Percentiles rank a stretch among this genome's conserved stretches.
These are phyloP conservation scores for Naumovozyma castellii DNA, from an alignment of 805 yeast species.

Conservation along the genomic window DNA sequence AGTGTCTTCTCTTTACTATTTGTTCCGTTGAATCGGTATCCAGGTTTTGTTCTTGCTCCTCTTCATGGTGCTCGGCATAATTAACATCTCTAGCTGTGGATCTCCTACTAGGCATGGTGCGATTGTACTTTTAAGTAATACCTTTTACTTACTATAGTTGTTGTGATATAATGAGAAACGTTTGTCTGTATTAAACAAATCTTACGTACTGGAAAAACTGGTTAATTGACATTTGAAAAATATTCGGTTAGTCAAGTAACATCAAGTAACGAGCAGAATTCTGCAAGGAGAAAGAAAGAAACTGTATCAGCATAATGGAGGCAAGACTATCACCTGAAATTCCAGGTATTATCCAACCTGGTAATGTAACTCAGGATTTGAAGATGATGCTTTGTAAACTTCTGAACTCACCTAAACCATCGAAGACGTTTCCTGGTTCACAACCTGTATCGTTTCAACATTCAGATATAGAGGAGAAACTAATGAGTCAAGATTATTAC, in stretches of 20 bases:
- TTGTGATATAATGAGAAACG: no score
- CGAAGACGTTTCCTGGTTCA: slow-evolving; percentile 68
- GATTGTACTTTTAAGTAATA: no score
- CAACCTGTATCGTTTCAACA: slow-evolving; percentile 90
- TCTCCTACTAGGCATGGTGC: slow-evolving; percentile 9
- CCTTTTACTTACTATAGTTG: no score
- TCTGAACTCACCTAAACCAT: slow-evolving; percentile 43
- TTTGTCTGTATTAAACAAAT: no score
- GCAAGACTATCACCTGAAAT: slow-evolving; percentile 61
- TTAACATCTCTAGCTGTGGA: slow-evolving; percentile 17
- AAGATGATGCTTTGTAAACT: slow-evolving; percentile 58
- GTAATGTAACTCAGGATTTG: slow-evolving; percentile 57
- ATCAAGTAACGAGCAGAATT: no score
- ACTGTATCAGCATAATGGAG: slow-evolving; percentile 13
- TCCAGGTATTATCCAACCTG: slow-evolving; percentile 76
- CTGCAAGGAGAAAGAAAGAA: not conserved
- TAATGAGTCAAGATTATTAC: slow-evolving; percentile 66
- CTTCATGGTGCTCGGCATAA: slow-evolving; percentile 19
- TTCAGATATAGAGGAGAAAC: slow-evolving; percentile 52
- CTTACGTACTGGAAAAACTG: no score
- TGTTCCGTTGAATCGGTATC: not conserved
- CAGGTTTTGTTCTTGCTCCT: not conserved
- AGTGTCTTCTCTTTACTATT: not conserved
- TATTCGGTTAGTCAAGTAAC: no score
- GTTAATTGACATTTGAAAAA: no score